A percentile compares a stretch with the other conserved stretches of the same genome.
Conservation (phyloP, 1,139 yeast species). For the Nakaseomyces sp. region DNA sequence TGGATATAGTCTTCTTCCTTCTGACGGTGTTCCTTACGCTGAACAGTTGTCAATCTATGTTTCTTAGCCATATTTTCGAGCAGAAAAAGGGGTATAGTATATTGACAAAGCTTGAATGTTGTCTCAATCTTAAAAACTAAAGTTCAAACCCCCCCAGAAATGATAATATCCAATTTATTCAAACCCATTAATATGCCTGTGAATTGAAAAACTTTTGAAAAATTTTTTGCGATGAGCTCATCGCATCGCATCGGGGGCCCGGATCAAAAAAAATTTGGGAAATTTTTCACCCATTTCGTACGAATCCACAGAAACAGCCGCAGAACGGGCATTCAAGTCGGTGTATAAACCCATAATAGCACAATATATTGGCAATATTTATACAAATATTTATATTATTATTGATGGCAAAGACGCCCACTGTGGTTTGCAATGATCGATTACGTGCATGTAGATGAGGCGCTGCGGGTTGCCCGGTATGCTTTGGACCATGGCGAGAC, state of each 20-base stretch:
- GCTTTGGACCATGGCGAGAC: conserved; percentile 56
- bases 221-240: conserved; percentile 15
- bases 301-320: background rate
- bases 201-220: background rate
- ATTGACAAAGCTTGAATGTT: too few relatives aligned
- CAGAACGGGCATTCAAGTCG: too few relatives aligned
- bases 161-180: too few relatives aligned
- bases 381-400: too few relatives aligned
- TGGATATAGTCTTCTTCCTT: conserved; percentile 41
- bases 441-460: conserved; percentile 39
- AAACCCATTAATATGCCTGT: too few relatives aligned
- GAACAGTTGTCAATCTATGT: conserved; percentile 33
- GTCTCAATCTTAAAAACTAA: too few relatives aligned
- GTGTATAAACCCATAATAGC: too few relatives aligned
- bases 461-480: conserved; percentile 44
- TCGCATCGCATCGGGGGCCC: conserved; percentile 4
- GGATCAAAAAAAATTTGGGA: too few relatives aligned
- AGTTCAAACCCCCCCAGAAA: too few relatives aligned
- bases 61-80: conserved; percentile 36
- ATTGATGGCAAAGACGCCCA: too few relatives aligned
- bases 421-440: too few relatives aligned
- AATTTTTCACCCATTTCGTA: conserved; percentile 3
- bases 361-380: too few relatives aligned
- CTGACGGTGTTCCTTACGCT: conserved; percentile 35
- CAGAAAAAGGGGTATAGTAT: background rate